phyloP scores from a whole-genome alignment of 164 flowering plant genomes.

The Vitis riparia region DNA sequence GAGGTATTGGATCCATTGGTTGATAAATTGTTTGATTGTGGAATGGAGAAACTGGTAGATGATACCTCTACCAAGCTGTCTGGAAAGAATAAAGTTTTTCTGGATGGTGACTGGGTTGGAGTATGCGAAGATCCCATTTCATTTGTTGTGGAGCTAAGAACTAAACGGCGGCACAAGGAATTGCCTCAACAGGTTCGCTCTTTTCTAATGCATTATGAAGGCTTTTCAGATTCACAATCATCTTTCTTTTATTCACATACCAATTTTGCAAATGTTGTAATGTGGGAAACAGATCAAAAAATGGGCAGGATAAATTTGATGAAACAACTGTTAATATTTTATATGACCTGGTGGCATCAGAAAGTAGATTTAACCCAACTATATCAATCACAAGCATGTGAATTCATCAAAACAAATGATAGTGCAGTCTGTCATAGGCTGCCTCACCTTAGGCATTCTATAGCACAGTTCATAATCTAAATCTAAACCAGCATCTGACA shows the following conservation, averaged over 20 bases:
- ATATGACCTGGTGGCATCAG: not conserved
- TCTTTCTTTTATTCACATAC: too few relatives aligned
- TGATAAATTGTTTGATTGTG: constrained; percentile 49
- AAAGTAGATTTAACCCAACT: not conserved
- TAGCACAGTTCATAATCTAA: not conserved
- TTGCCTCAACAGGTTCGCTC: constrained; percentile 63
- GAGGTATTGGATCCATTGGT: constrained; percentile 40
- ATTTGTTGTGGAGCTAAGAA: constrained; percentile 63
- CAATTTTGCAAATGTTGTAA: too few relatives aligned
- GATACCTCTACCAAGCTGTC: constrained; percentile 37
- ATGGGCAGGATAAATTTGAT: not conserved
- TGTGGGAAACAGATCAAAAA: too few relatives aligned
- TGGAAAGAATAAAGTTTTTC: constrained; percentile 62
- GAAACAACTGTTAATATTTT: not conserved
- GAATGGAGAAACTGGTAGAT: constrained; percentile 66
- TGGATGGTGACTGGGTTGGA: constrained; percentile 94
- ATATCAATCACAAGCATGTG: not conserved
- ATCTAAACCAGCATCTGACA: not conserved
- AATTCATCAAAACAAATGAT: not conserved
- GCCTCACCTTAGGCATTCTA: not conserved
- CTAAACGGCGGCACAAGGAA: constrained; percentile 55
- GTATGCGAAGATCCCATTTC: constrained; percentile 55
- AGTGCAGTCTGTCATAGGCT: not conserved
- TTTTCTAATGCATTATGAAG: not conserved
- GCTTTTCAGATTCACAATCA: too few relatives aligned